Evolutionary conservation across 495 filamentous ascomycete species (phyloP), one percentile per base, ranked within the genome.

Genomic region (Lophiotrema nucula): DNA sequence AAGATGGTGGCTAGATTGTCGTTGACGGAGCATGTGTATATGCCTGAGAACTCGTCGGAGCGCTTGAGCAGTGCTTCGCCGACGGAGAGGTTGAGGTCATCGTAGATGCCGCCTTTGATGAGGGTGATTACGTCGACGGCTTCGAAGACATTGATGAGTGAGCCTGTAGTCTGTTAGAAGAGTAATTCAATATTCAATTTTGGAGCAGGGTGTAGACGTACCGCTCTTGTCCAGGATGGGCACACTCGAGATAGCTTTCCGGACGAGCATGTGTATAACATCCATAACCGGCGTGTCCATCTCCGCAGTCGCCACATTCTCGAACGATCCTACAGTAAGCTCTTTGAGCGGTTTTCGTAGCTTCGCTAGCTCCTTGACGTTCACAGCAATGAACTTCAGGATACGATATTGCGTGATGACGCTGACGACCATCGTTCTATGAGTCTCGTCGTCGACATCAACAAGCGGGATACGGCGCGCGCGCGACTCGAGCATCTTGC

Each of bases 391-490:
- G 65, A 99, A 99, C 69, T 97, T 97, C 52, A 99, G 80, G 60
- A 99, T 97, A 45, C 93, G 86, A 70, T 97, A 99, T 71, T 99
- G 93, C 12, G 93, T 99, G 35, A 99, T 83, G 27, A 99, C 92
- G 63, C 89, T 95, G 50, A 97, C 89, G 1, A 99, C 92, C 78
- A 92, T 93, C 58, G 92, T 82, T 44, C 92, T 82, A 48, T 88
- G 83, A 6, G 93, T 97, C 73, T 99, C 95, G 69, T 95, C 92
- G 70, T 99, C 93, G 45, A 88, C 79, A 66, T 96, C 95, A 28
- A 99, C 88, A 13, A 99, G 77, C 2, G 93, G 93, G 53, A 99
- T 99, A 59, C 93, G 85, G 43, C 95, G 85, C 27, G 93, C 92
- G 47, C 90, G 85, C 23, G 90, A 95, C 67, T 90, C 85, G 26